A percentile compares a stretch with the other conserved stretches of the same genome.
Conservation (phyloP, 192 early-diverging fungal genomes). For the Podila epigama region DNA sequence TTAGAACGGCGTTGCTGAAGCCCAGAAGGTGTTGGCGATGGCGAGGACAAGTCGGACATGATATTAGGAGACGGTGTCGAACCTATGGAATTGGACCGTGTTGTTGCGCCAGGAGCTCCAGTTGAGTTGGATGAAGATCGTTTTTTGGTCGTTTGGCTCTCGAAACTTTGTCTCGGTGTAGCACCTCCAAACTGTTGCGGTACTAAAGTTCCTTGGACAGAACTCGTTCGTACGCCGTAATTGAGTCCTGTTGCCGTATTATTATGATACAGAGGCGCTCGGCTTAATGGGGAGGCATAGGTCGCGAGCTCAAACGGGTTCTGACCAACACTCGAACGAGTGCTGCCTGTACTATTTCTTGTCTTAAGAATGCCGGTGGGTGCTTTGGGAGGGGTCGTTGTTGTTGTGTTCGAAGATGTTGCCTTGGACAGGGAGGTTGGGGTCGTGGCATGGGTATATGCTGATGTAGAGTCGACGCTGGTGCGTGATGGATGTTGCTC, state of each 20-base stretch:
- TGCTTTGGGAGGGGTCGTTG: neutral
- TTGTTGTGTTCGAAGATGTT: neutral
- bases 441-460: neutral
- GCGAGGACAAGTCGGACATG: neutral
- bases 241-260: constrained; percentile 6
- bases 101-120: neutral
- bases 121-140: constrained; percentile 2
- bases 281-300: neutral
- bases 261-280: neutral
- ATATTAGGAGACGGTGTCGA: neutral
- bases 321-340: constrained; percentile 19
- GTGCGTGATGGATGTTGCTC: no score
- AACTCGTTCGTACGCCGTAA: constrained; percentile 31
- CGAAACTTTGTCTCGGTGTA: constrained; percentile 3
- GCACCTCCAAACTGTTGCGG: neutral
- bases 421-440: neutral
- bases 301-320: constrained; percentile 19
- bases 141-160: constrained; percentile 7
- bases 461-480: no score
- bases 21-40: constrained; percentile 8
- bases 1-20: constrained; percentile 37
- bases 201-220: constrained; percentile 15
- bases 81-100: neutral
- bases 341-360: constrained; percentile 15
- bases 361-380: constrained; percentile 37